These are phyloP conservation scores for Fusarium euwallaceae DNA, from an alignment of 2,329 filamentous ascomycete genomes.

Conservation along the genomic window DNA sequence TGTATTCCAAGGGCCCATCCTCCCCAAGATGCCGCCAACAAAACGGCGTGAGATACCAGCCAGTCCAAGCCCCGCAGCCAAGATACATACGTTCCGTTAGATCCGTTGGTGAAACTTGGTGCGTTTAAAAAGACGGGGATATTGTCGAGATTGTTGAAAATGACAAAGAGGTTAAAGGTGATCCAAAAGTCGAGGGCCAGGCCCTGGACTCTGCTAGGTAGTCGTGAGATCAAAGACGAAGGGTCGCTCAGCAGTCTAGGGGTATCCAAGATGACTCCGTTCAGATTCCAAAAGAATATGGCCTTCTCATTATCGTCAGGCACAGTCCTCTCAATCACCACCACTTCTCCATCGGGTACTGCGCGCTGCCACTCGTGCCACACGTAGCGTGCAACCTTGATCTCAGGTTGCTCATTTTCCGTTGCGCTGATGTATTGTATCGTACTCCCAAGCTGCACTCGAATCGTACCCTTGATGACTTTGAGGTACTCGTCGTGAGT, in stretches of 20 bases:
- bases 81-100: fast-evolving
- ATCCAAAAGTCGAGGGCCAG: conserved; percentile 46
- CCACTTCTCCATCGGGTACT: conserved; percentile 47
- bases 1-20: conserved; percentile 5
- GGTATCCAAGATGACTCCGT: conserved; percentile 54
- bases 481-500: conserved; percentile 61
- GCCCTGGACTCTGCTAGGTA: conserved; percentile 27
- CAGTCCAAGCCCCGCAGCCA: neutral
- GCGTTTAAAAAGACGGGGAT: conserved; percentile 46
- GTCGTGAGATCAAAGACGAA: neutral
- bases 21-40: neutral
- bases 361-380: conserved; percentile 64
- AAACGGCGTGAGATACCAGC: neutral
- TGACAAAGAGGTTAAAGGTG: conserved; percentile 46
- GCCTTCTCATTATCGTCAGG: conserved; percentile 60
- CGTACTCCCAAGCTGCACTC: conserved; percentile 36
- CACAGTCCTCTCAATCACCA: conserved; percentile 62
- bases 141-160: conserved; percentile 49
- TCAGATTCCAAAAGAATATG: conserved; percentile 64
- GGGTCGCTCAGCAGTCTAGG: conserved; percentile 13
- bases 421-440: conserved; percentile 37
- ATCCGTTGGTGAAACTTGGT: fast-evolving
- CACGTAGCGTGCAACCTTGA: conserved; percentile 52
- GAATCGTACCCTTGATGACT: conserved; percentile 55
- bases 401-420: conserved; percentile 40